These are phyloP conservation scores for Pichia ethanolica DNA, from an alignment of 805 yeast genomes.

Conservation along the genomic window DNA sequence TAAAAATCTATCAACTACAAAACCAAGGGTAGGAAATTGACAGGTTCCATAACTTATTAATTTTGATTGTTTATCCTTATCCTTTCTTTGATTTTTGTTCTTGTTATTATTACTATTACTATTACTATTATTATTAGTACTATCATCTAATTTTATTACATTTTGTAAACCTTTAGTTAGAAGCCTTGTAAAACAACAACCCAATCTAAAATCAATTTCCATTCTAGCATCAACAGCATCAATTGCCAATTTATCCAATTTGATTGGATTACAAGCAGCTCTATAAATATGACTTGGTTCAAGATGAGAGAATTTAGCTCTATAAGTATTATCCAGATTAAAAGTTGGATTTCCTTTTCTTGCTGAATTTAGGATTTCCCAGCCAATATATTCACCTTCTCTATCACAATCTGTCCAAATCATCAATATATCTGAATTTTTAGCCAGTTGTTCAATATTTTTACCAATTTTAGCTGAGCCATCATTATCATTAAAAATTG, in stretches of 20 bases:
- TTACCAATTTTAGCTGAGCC: constrained; percentile 40
- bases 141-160: constrained; percentile 17
- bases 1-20: constrained; percentile 85
- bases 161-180: constrained; percentile 48
- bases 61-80: background rate
- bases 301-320: constrained; percentile 85
- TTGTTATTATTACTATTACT: constrained; percentile 8
- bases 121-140: constrained; percentile 11
- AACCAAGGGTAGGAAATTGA: constrained; percentile 95
- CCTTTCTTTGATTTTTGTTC: background rate
- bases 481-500: background rate
- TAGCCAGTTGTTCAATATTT: constrained; percentile 63
- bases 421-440: constrained; percentile 56
- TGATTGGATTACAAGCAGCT: constrained; percentile 67
- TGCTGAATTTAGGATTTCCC: constrained; percentile 73
- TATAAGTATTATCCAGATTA: constrained; percentile 41
- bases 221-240: constrained; percentile 81
- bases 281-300: constrained; percentile 64
- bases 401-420: constrained; percentile 99
- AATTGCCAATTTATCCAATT: constrained; percentile 59
- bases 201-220: constrained; percentile 85
- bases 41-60: constrained; percentile 80
- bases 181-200: constrained; percentile 80
- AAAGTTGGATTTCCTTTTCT: constrained; percentile 40
- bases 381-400: constrained; percentile 91